phyloP scores from a whole-genome alignment of 139 green algal species.

The Pleodorina starrii region DNA sequence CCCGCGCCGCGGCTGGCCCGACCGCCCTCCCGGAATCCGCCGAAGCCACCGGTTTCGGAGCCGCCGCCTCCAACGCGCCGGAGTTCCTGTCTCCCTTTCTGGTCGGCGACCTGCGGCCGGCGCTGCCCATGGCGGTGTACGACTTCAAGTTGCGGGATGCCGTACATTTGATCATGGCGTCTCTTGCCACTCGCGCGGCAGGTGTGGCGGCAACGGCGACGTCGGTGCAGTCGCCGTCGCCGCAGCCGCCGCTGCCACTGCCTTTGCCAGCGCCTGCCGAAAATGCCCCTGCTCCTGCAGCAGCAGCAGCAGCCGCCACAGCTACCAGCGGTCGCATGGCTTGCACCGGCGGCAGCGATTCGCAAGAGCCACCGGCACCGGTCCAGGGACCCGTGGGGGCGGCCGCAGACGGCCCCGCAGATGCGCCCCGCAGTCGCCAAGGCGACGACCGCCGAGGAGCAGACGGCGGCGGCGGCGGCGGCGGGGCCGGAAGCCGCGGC shows the following conservation, averaged over 20 bases:
- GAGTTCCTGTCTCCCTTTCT: not conserved
- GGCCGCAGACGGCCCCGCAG: not conserved
- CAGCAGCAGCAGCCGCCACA: not conserved
- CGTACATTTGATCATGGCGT: not conserved
- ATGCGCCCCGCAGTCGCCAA: not conserved
- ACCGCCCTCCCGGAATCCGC: no score
- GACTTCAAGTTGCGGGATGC: conserved; percentile 11
- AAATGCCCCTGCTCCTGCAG: not conserved
- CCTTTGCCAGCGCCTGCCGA: not conserved
- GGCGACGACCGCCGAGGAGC: not conserved
- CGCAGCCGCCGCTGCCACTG: not conserved
- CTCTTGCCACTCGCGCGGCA: not conserved
- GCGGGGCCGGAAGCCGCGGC: not conserved
- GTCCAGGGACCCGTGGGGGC: no score
- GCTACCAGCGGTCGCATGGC: no score
- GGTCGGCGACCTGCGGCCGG: not conserved
- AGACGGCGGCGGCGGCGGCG: not conserved
- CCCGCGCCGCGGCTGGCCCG: not conserved
- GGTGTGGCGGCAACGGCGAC: no score
- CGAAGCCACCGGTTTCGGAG: not conserved
- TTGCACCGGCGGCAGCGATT: no score
- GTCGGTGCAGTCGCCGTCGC: not conserved
- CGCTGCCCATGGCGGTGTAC: not conserved
- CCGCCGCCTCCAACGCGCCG: no score
- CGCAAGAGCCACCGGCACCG: no score